Conservation (phyloP, 1,284 basidiomycete genomes). For the Rhodotorula sp. region DNA sequence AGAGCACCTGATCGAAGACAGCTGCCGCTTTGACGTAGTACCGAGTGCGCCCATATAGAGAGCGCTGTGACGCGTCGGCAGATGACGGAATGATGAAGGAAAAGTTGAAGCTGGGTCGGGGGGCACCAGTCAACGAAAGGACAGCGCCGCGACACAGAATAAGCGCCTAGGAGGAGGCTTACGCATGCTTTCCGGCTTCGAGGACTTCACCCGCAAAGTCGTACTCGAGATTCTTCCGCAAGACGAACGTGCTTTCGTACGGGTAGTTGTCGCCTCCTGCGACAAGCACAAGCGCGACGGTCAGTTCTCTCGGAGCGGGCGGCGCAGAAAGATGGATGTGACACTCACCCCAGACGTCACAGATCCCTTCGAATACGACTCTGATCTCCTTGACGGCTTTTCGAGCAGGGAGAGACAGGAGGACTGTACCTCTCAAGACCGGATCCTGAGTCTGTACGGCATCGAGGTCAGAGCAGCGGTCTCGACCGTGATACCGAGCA, state of each 20-base stretch:
- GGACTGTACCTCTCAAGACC: constrained; percentile 25
- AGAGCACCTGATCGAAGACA: constrained; percentile 17
- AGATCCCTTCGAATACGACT: constrained; percentile 34
- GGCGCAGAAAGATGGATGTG: too few relatives aligned
- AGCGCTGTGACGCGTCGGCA: constrained; percentile 27
- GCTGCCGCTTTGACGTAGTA: constrained; percentile 36
- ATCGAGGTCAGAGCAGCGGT: not conserved
- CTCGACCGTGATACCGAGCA: not conserved
- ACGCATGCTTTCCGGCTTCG: constrained; percentile 32
- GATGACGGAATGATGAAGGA: constrained; percentile 33
- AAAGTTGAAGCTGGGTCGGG: constrained; percentile 32
- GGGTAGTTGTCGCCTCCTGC: constrained; percentile 15
- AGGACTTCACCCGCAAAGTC: constrained; percentile 32
- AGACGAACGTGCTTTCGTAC: constrained; percentile 23
- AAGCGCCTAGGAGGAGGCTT: not conserved
- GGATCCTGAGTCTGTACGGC: constrained; percentile 25
- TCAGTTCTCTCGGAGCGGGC: not conserved
- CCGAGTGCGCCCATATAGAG: constrained; percentile 21
- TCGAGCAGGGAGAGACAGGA: constrained; percentile 22
- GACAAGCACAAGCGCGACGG: too few relatives aligned
- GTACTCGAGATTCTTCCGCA: constrained; percentile 28
- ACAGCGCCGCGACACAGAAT: not conserved
- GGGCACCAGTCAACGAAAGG: not conserved
- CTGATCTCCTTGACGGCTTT: constrained; percentile 16
- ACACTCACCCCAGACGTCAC: constrained; percentile 25